Percentiles rank a stretch among this genome's conserved stretches.
Evolutionary conservation across 1,284 basidiomycete genomes (phyloP).

Genomic region (Tilletia setariae): DNA sequence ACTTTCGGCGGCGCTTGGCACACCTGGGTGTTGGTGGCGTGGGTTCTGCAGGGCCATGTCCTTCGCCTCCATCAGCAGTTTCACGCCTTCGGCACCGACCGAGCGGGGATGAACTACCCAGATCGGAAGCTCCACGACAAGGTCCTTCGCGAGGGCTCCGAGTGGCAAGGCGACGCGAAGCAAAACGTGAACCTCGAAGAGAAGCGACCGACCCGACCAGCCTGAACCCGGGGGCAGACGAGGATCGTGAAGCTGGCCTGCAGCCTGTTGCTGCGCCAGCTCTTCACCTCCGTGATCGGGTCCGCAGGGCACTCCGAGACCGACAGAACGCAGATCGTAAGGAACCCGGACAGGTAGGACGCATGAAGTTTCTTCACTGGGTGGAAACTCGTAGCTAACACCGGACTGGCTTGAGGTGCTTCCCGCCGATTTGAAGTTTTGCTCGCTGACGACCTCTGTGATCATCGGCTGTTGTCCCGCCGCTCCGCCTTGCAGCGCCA

Average conservation of each 20-base stretch:
- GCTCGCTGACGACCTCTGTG: constrained; percentile 42
- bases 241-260: neutral
- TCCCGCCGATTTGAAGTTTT: constrained; percentile 31
- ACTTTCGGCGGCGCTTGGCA: constrained; percentile 19
- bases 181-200: constrained; percentile 41
- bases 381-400: constrained; percentile 41
- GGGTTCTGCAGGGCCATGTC: constrained; percentile 12
- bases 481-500: constrained; percentile 21
- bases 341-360: constrained; percentile 42
- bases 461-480: constrained; percentile 31
- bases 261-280: neutral
- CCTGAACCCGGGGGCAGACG: neutral
- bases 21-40: constrained; percentile 10
- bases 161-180: constrained; percentile 38
- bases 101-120: constrained; percentile 42
- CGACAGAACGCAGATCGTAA: constrained; percentile 39
- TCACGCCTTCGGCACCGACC: constrained; percentile 22
- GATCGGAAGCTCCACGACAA: constrained; percentile 42
- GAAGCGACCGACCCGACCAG: constrained; percentile 14
- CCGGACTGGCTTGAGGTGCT: constrained; percentile 19
- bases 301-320: constrained; percentile 21
- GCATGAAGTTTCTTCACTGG: constrained; percentile 37
- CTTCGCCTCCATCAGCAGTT: constrained; percentile 7
- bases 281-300: constrained; percentile 11
- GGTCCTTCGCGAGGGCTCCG: constrained; percentile 46